phyloP scores from a whole-genome alignment of 2,329 filamentous ascomycete species.

The Aspergillus persii region DNA sequence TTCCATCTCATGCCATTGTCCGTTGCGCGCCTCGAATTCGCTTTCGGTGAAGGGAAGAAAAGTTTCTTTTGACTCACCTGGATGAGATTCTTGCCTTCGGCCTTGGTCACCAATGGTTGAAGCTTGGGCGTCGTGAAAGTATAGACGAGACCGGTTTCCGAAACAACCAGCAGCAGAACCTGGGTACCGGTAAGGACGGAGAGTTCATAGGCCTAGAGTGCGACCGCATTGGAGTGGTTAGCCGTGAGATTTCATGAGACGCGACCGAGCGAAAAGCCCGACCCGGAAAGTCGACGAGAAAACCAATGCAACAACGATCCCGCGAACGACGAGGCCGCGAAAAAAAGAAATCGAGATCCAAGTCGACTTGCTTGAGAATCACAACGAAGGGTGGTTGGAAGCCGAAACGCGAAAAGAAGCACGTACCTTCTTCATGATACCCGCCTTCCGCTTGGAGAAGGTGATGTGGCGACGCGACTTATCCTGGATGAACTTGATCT shows the following conservation, averaged over 20 bases:
- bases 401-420: conserved; percentile 19
- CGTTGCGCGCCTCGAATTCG: neutral
- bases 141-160: conserved; percentile 94
- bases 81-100: conserved; percentile 98
- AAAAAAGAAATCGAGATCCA: conserved; percentile 5
- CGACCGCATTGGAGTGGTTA: conserved; percentile 17
- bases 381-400: neutral
- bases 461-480: conserved; percentile 99
- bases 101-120: conserved; percentile 95
- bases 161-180: conserved; percentile 92
- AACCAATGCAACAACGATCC: neutral
- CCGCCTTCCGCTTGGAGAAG: conserved; percentile 98
- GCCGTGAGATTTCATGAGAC: conserved; percentile 2
- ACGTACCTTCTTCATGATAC: conserved; percentile 99
- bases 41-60: neutral
- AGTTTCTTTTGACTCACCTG: conserved; percentile 64
- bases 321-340: neutral
- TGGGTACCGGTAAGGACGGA: conserved; percentile 97
- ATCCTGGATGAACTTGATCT: conserved; percentile 99
- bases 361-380: neutral
- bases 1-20: too few species aligned
- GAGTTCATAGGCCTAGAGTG: conserved; percentile 81
- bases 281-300: neutral
- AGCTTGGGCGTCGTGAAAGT: conserved; percentile 98
- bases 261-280: neutral